These are phyloP conservation scores for Myxozyma neglecta DNA, from an alignment of 805 yeast species.

Conservation along the genomic window DNA sequence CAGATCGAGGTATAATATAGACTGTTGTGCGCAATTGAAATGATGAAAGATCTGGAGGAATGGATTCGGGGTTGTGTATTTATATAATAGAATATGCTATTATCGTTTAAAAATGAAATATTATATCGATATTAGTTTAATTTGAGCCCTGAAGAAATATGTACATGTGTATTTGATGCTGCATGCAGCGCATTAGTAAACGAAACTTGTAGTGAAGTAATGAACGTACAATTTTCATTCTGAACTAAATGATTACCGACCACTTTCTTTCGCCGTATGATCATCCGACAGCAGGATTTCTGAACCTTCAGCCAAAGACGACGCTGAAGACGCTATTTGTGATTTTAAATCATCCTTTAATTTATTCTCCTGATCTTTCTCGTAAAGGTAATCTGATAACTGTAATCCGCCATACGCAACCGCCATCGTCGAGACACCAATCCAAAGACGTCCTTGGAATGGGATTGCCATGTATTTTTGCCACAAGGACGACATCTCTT, in stretches of 20 bases:
- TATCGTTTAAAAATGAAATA: too few relatives aligned
- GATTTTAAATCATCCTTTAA: background rate
- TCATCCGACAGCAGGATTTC: background rate
- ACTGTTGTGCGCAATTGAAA: too few relatives aligned
- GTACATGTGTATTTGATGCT: too few relatives aligned
- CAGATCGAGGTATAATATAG: too few relatives aligned
- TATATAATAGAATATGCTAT: too few relatives aligned
- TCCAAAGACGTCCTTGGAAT: slow-evolving; percentile 31
- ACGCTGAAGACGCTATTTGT: background rate
- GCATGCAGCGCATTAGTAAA: too few relatives aligned
- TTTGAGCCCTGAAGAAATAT: too few relatives aligned
- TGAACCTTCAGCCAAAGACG: background rate
- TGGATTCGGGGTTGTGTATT: too few relatives aligned
- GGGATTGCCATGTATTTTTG: slow-evolving; percentile 30
- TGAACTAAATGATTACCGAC: background rate
- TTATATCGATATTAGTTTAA: too few relatives aligned
- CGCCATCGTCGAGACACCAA: slow-evolving; percentile 33
- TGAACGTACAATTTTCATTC: background rate
- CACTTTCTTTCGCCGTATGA: background rate
- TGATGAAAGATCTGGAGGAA: too few relatives aligned
- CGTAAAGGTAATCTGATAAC: slow-evolving; percentile 24
- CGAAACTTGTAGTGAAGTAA: background rate
- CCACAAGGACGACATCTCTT: slow-evolving; percentile 28
- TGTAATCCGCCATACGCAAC: slow-evolving; percentile 39
- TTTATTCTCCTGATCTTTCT: slow-evolving; percentile 9